phyloP scores from a whole-genome alignment of 2,329 filamentous ascomycete genomes.

The Apiospora malaysiana region DNA sequence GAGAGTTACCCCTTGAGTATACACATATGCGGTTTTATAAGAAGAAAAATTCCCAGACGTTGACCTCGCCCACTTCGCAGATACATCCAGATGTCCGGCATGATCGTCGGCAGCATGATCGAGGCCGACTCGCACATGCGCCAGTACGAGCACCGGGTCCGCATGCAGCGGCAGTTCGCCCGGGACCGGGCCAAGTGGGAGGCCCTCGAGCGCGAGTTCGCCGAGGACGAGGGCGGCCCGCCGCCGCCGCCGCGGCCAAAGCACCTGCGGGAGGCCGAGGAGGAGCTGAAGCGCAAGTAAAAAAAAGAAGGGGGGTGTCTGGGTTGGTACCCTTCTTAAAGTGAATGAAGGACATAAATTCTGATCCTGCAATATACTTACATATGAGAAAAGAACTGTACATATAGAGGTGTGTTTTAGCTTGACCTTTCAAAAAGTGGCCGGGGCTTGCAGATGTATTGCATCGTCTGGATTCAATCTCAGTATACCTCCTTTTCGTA shows the following conservation, averaged over 20 bases:
- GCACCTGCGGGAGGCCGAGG: conserved; percentile 26
- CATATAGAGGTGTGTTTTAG: background rate
- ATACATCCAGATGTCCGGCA: conserved; percentile 84
- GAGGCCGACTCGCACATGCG: conserved; percentile 75
- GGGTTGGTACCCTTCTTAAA: too few relatives aligned
- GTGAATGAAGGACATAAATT: background rate
- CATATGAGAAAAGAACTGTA: background rate
- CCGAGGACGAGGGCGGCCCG: conserved; percentile 49
- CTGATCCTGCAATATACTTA: background rate
- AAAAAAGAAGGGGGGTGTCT: too few relatives aligned
- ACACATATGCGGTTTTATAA: background rate
- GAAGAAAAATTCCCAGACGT: background rate
- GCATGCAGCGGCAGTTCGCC: conserved; percentile 67
- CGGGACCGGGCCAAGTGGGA: conserved; percentile 73
- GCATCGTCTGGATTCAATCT: background rate
- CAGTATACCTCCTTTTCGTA: background rate
- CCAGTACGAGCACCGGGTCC: conserved; percentile 68
- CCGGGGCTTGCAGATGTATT: background rate
- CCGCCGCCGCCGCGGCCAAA: conserved; percentile 28
- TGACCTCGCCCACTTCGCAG: conserved; percentile 47
- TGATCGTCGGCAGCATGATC: conserved; percentile 79
- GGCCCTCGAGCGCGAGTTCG: conserved; percentile 66
- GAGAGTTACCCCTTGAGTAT: background rate
- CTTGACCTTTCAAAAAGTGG: background rate
- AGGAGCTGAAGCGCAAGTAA: background rate